A percentile compares a stretch with the other conserved stretches of the same genome.
These are phyloP conservation scores for Metschnikowia sp. DNA, from an alignment of 805 yeast species.

Conservation along the genomic window DNA sequence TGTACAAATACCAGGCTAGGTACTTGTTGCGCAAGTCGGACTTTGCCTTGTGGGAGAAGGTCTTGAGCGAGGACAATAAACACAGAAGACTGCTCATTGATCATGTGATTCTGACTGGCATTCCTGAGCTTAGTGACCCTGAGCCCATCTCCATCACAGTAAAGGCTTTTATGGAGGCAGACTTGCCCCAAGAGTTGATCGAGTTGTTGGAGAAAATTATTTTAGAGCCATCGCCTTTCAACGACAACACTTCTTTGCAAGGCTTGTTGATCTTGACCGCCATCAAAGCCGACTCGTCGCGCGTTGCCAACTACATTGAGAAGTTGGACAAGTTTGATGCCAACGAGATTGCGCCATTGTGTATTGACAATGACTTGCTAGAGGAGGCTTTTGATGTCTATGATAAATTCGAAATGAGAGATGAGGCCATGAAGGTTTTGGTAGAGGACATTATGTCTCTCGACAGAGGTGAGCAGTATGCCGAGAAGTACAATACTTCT, in stretches of 20 bases:
- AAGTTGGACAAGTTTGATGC: slow-evolving; percentile 90
- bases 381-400: slow-evolving; percentile 96
- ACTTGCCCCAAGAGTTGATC: slow-evolving; percentile 86
- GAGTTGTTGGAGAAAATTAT: slow-evolving; percentile 95
- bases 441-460: slow-evolving; percentile 91
- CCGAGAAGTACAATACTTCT: slow-evolving; percentile 81
- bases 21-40: slow-evolving; percentile 89
- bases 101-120: slow-evolving; percentile 93
- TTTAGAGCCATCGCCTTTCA: slow-evolving; percentile 95
- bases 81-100: slow-evolving; percentile 92
- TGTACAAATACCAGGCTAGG: slow-evolving; percentile 99
- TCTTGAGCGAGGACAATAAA: slow-evolving; percentile 67
- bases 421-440: slow-evolving; percentile 82
- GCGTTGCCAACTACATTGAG: slow-evolving; percentile 80
- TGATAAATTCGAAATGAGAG: slow-evolving; percentile 72
- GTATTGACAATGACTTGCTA: slow-evolving; percentile 80
- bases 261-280: slow-evolving; percentile 92
- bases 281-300: slow-evolving; percentile 87
- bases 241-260: slow-evolving; percentile 91
- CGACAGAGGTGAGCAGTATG: slow-evolving; percentile 91
- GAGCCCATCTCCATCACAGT: slow-evolving; percentile 92
- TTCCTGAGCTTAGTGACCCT: slow-evolving; percentile 89
- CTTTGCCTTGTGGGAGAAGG: slow-evolving; percentile 74
- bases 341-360: slow-evolving; percentile 86
- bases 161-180: slow-evolving; percentile 94